Base-by-base conservation (phyloP, 768 basidiomycete species). In the Postia placenta region DNA sequence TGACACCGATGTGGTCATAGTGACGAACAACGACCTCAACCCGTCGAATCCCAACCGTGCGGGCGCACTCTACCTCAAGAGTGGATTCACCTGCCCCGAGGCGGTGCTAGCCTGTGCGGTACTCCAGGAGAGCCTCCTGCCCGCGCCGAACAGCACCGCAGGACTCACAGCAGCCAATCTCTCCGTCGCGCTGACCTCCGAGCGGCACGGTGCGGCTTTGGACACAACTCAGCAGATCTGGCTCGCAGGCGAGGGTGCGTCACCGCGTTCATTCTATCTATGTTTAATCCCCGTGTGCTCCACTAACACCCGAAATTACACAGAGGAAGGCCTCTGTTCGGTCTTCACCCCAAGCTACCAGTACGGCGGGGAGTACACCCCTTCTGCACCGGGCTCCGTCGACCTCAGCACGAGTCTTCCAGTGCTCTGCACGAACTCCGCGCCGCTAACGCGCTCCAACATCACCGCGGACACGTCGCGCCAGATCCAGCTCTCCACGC, bases 351-450 rank as follows among this genome's bases (percentile, higher is more conserved):
- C 42, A 5, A 26, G 24, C 17, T 23, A 22, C 22, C 22, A 26
- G 24, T 26, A 26, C 42, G 11, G 14, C 14, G 22, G 11, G 42
- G 40, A 33, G n/a, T 45, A 45, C 20, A 14, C 42, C n/a, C 24
- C 42, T 14, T 26, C 42, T 27, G 28, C 44, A 2, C 6, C 1
- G 12, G 23, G 2, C 35, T 22, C 44, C 5, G 17, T 38, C 12
- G 30, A 33, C 30, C 30, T 39, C 15, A 39, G 38, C 19, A 17
- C 12, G 38, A 7, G 17, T 6, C 38, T 39, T 11, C 27, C 48
- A 2, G 48, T 49, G 7, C 48, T 49, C n/a, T 49, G 48, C 24
- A 49, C 48, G 20, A 49, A 49, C 27, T 49, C 48, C 22, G 48
- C 48, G 20, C 48, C 48, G 5, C 40, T 49, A 11, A 30, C 48